Evolutionary conservation across 768 basidiomycete genomes (phyloP).

Genomic region (Leccinum imitatum): DNA sequence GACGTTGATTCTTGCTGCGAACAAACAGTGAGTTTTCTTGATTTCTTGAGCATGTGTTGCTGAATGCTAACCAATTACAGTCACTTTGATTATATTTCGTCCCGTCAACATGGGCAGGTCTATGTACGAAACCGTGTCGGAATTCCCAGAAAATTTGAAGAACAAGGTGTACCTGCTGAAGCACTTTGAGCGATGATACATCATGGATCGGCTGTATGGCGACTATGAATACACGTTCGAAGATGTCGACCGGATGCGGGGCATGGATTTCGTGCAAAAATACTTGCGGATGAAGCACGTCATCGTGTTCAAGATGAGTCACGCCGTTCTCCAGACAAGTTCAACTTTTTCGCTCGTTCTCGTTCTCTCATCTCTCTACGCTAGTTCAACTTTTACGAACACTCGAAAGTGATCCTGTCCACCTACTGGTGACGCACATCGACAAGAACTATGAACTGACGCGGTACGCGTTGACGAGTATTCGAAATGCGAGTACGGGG

Average conservation of each 20-base stretch:
- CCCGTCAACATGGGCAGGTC: no score
- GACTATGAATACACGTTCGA: slow-evolving; percentile 82
- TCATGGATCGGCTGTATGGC: slow-evolving; percentile 42
- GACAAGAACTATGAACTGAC: slow-evolving; percentile 84
- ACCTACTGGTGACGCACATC: slow-evolving; percentile 81
- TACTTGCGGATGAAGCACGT: slow-evolving; percentile 97
- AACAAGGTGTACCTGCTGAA: no score
- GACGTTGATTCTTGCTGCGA: no score
- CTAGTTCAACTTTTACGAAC: slow-evolving; percentile 99
- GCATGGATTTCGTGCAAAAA: slow-evolving; percentile 96
- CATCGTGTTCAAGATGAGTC: slow-evolving; percentile 94
- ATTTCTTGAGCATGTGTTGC: no score
- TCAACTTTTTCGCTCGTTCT: neutral
- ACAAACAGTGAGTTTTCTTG: no score
- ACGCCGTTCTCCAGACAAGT: slow-evolving; percentile 90
- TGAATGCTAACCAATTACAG: no score
- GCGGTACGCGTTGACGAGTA: slow-evolving; percentile 68
- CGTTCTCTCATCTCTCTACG: slow-evolving; percentile 2
- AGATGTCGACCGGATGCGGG: slow-evolving; percentile 63
- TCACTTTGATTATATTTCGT: no score
- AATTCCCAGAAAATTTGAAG: no score
- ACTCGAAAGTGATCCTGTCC: slow-evolving; percentile 91
- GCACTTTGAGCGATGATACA: no score
- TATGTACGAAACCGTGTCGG: no score
- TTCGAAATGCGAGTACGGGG: slow-evolving; percentile 55